Conservation (phyloP, 2,329 filamentous ascomycete species). For the Aspergillus aculeatinus region DNA sequence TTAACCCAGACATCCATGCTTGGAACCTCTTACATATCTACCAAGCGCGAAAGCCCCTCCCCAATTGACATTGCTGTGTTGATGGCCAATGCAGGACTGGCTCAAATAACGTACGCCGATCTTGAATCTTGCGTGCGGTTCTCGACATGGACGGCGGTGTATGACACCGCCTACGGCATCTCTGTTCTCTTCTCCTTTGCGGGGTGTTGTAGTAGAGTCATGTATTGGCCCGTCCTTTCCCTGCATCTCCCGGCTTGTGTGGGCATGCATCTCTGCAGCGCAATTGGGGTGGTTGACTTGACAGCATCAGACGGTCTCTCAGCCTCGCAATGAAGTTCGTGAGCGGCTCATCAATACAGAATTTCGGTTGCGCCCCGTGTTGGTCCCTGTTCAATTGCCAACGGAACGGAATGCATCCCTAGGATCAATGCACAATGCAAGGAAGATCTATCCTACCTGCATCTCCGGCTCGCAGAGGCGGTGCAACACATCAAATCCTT, state of each 20-base stretch:
- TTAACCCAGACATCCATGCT: conserved; percentile 64
- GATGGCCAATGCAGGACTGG: not conserved
- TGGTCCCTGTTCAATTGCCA: not conserved
- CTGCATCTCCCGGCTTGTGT: not conserved
- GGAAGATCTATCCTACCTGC: not conserved
- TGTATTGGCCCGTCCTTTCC: not conserved
- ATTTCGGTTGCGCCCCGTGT: not conserved
- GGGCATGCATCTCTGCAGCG: not conserved
- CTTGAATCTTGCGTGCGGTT: not conserved
- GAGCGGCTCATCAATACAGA: not conserved
- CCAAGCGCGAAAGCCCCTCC: conserved; percentile 40
- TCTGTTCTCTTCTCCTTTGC: not conserved
- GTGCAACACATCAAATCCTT: not conserved
- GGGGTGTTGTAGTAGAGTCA: not conserved
- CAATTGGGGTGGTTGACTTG: not conserved
- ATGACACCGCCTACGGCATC: not conserved
- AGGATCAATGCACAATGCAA: not conserved
- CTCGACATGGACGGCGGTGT: not conserved
- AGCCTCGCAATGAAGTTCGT: too few species aligned
- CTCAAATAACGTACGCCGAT: not conserved
- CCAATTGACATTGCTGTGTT: conserved; percentile 10
- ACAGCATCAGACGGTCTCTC: not conserved
- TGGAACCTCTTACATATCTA: conserved; percentile 61
- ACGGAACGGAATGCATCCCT: not conserved
- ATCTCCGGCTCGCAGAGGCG: not conserved